Evolutionary conservation across 805 yeast genomes (phyloP), one percentile per base, ranked within the genome.

Genomic region (Hanseniaspora singularis): DNA sequence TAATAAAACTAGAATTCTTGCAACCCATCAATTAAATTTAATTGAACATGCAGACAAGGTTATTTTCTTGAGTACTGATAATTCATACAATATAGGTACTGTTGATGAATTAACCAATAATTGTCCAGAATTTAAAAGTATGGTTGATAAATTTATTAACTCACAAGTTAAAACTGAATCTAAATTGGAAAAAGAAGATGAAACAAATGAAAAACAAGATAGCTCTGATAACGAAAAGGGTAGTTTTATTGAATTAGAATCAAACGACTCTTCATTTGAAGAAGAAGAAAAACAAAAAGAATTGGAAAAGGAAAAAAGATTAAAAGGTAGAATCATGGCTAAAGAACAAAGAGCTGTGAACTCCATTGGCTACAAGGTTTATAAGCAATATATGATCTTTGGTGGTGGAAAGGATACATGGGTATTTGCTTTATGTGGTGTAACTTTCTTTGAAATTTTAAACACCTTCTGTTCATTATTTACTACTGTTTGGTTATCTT

Each of bases 401-500:
- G 52, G 58, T 8, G 60, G 81, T 15, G 63, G 74, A 23, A 76
- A 77, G 0, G 59, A 51, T 15, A 61, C 61, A 52, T 70, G 58
- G 34, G 51, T 36, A 4, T 39, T 53, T 24, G 56, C 54, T 47
- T 54, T 59, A 15, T 66, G 62, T 31, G 50, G 55, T 7, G 61
- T 62, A 32, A 49, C 62, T 1, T 8, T 50, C 2, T 39, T 53
- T 10, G 47, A 59, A 5, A 52, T 57, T 2, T 4, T 70, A 14
- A 65, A 71, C 40, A 71, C 73, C 1, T 79, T 78, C 58, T 66
- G 71, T 51, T 68, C 66, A 49, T 60, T 79, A 38, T 77, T 80
- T 56, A 71, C 81, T 37, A 80, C 78, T 58, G 77, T 80, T 16
- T 83, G 94, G 94, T 68, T 87, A 50, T 79, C 94, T 1, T 86